Base-by-base conservation (phyloP, 768 basidiomycete genomes). In the Inosperma sp. region DNA sequence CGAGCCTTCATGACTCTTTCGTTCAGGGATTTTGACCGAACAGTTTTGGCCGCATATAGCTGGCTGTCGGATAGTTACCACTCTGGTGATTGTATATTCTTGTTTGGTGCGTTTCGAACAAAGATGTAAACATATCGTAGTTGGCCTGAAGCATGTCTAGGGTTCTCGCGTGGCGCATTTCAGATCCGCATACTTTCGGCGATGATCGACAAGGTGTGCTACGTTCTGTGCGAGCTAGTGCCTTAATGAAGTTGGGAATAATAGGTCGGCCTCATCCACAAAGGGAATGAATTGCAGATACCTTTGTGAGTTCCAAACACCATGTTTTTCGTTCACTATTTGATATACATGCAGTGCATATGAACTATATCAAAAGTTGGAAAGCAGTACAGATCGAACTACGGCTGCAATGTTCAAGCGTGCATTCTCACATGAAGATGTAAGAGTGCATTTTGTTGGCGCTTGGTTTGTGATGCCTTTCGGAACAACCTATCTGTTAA, bases 121-220 rank as follows among this genome's bases (percentile, higher is more conserved):
- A 8, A 41, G 17, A 26, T 31, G 35, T 34, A 23, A 14, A 22
- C 2, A 5, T 14, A 6, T 35, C 26, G 10, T 27, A 14, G 6
- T 4, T 9, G 12, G 14, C 14, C 36, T 14, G 30, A 26, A 23
- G 23, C 34, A 29, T 26, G 39, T 12, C 19, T 31, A 76, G 74
- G 74, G 4, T 77, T 72, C 55, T 76, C 76, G 2, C 72, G 76
- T 21, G 75, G 74, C 7, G 76, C 72, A 21, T 77, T 72, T 54
- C 75, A 75, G 56, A 72, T 68, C 4, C 66, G 75, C 21, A 67
- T 63, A 2, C 42, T 76, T 31, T 72, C 76, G 2, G 75, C 63
- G 16, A 76, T 77, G 75, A 73, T 76, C 21, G 57, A 68, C 17
- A 64, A 52, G 49, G 76, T 72, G 21, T 2, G 36, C 19, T 22